Conservation (phyloP, 2,329 filamentous ascomycete species). For the Aspergillus oerlinghausenensis region DNA sequence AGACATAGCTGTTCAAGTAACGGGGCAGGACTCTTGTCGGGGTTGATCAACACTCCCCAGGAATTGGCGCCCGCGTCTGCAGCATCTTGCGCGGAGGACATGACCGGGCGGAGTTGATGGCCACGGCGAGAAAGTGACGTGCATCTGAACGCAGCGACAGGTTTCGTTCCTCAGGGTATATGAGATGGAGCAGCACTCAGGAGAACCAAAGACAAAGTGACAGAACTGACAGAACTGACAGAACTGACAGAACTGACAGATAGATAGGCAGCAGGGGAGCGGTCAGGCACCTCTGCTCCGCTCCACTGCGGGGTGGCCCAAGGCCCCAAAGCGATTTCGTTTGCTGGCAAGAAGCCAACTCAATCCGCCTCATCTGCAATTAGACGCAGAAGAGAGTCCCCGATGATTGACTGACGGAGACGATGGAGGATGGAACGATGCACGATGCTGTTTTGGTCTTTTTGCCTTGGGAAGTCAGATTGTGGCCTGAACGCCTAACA, state of each 20-base stretch:
- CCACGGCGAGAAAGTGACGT: conserved; percentile 4
- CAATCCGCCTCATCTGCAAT: background rate
- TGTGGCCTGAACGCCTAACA: background rate
- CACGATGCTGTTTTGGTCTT: background rate
- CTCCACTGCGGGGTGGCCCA: background rate
- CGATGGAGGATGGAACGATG: background rate
- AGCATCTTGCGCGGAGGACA: conserved; percentile 25
- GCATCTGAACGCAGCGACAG: conserved; percentile 13
- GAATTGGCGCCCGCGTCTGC: conserved; percentile 27
- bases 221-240: too few species aligned
- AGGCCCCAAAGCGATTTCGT: background rate
- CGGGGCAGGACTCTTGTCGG: conserved; percentile 63
- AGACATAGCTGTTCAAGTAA: conserved; percentile 64
- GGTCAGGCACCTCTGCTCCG: conserved; percentile 2
- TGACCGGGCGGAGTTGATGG: conserved; percentile 17
- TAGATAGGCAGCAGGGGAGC: background rate
- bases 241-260: too few species aligned
- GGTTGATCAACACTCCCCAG: conserved; percentile 62
- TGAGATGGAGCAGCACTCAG: background rate
- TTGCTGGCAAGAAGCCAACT: background rate
- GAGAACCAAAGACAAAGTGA: background rate
- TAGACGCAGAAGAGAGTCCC: background rate
- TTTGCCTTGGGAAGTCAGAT: background rate
- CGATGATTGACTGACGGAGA: background rate
- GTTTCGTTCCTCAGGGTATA: conserved; percentile 7